Evolutionary conservation across 805 yeast genomes (phyloP), one percentile per base, ranked within the genome.

Genomic region (Candida glaebosa): DNA sequence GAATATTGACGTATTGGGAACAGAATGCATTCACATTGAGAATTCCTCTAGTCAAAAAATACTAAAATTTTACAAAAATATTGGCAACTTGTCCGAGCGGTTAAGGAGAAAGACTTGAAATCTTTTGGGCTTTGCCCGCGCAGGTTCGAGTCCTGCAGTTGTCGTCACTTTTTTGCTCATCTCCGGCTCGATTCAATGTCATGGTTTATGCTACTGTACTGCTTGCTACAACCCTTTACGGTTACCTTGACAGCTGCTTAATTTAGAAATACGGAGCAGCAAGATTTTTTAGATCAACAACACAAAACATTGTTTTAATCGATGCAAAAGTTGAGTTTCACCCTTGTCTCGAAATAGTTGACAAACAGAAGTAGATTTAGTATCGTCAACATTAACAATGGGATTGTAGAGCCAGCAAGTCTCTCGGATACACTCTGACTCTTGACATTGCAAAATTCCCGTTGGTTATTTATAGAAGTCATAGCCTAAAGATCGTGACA

Each of bases 101-200:
- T 60, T 60, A 60, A 60, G 65, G 65, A 59, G 65, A 60, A 59
- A 59, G 65, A 60, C 54, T 60, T 53, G 65, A 60, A 60, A 60
- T 60, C 64, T 65, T 65, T 67, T 74, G 78, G 78, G 77, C 75
- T 73, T 65, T 71, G 79, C 77, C 78, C 78, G 78, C 78, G 76
- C 78, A 73, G 79, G 79, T 73, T 73, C 79, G 77, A 73, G 61
- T 74, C 79, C 78, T 74, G 79, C 76, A 72, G 78, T 73, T 73
- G 78, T 73, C 79, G 78, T 39, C 44, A 54, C 57, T 57, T 60
- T 65, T 66, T 62, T 28, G 12, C 12, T 24, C 28, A n/a, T n/a
- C n/a, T n/a, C n/a, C n/a, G n/a, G n/a, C n/a, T n/a, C n/a, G n/a
- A n/a, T n/a, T n/a, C n/a, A n/a, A n/a, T n/a, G n/a, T n/a, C n/a